Conservation (phyloP, 441 rosid genomes). For the Corymbia citriodora region DNA sequence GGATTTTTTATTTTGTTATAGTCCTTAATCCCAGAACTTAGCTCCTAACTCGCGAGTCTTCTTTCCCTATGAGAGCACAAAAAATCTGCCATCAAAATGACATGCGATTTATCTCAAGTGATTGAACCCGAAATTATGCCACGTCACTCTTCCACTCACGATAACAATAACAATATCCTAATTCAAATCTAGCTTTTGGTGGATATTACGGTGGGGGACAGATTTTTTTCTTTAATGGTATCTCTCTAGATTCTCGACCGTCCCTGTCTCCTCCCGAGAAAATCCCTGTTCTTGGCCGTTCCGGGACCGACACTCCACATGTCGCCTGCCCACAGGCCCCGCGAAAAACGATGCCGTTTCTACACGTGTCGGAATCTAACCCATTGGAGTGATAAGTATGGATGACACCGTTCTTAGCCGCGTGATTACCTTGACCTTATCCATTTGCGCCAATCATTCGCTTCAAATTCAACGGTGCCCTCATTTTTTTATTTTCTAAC, state of each 20-base stretch:
- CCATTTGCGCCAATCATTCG: neutral
- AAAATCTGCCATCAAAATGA: neutral
- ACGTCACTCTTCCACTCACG: neutral
- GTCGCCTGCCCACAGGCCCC: neutral
- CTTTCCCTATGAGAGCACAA: neutral
- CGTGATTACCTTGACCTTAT: neutral
- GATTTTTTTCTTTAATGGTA: neutral
- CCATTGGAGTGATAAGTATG: neutral
- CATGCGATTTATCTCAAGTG: neutral
- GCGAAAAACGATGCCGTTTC: neutral
- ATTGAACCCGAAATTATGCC: neutral
- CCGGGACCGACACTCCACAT: neutral
- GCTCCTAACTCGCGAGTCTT: neutral
- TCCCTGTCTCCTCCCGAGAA: neutral
- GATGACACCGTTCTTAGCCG: neutral
- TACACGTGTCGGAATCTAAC: neutral
- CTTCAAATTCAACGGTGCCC: neutral
- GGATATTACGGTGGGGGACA: neutral
- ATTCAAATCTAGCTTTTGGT: neutral
- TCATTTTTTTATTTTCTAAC: fast-evolving
- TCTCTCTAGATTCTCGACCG: neutral
- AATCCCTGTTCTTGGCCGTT: neutral
- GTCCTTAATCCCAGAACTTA: neutral
- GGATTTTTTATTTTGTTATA: neutral
- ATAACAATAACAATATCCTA: neutral